These are phyloP conservation scores for Chaetothyriales sp. DNA, from an alignment of 2,329 filamentous ascomycete genomes.

Conservation along the genomic window DNA sequence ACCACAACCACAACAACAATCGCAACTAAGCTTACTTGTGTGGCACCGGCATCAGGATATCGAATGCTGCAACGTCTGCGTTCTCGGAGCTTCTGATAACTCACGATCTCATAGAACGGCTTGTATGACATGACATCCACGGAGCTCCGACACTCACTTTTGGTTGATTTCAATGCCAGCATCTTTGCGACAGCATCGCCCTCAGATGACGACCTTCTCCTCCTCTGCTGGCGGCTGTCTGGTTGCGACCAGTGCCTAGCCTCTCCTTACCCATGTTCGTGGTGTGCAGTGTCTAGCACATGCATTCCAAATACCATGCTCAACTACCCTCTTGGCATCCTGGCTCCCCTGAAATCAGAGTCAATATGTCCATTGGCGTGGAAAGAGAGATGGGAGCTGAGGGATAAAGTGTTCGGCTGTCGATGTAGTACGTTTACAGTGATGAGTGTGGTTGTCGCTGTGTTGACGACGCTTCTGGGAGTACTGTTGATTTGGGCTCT, in stretches of 20 bases:
- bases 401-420: slow-evolving; percentile 27
- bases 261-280: slow-evolving; percentile 14
- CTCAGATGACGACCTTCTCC: not conserved
- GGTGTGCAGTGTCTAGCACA: slow-evolving; percentile 23
- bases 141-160: too few species aligned
- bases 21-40: too few species aligned
- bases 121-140: too few species aligned
- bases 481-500: slow-evolving; percentile 60
- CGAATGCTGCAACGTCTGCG: too few species aligned
- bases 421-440: slow-evolving; percentile 29
- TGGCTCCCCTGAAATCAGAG: slow-evolving; percentile 25
- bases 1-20: too few species aligned
- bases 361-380: slow-evolving; percentile 28
- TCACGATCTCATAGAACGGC: too few species aligned
- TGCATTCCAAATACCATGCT: slow-evolving; percentile 26
- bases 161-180: too few species aligned
- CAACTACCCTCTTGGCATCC: slow-evolving; percentile 23
- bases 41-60: too few species aligned
- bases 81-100: too few species aligned
- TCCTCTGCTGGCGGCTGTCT: not conserved
- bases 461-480: slow-evolving; percentile 36
- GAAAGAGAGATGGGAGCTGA: slow-evolving; percentile 30
- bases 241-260: not conserved
- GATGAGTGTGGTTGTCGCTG: slow-evolving; percentile 23
- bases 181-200: too few species aligned